phyloP scores from a whole-genome alignment of 2,329 filamentous ascomycete genomes.

The Ceratocystis alfenasii region DNA sequence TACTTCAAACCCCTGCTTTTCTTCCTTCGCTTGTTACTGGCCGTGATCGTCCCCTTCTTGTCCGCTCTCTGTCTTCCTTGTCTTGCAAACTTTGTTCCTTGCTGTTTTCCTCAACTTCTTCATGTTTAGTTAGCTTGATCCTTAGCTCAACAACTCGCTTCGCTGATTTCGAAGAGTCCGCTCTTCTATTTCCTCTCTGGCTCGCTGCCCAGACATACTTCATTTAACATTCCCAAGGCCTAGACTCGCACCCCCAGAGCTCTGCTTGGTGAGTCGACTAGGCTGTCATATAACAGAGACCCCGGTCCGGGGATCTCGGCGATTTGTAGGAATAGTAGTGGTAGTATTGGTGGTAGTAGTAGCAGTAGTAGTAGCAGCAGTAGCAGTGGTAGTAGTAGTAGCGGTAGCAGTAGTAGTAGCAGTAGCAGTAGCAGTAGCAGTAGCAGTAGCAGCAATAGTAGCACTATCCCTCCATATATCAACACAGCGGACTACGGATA shows the following conservation, averaged over 20 bases:
- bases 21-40: not conserved
- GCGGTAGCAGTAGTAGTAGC: too few species aligned
- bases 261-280: too few species aligned
- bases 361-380: too few species aligned
- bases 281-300: too few species aligned
- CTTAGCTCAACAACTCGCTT: not conserved
- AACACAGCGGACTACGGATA: not conserved
- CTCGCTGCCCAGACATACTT: not conserved
- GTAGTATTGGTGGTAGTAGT: too few species aligned
- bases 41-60: not conserved
- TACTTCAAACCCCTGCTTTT: conserved; percentile 8
- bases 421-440: too few species aligned
- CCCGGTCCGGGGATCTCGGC: too few species aligned
- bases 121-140: not conserved
- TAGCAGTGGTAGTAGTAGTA: too few species aligned
- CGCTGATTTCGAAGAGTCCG: not conserved
- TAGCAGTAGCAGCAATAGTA: not conserved
- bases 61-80: not conserved
- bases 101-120: not conserved
- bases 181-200: not conserved
- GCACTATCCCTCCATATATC: not conserved
- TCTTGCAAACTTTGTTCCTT: not conserved
- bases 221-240: not conserved
- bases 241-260: too few species aligned
- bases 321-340: too few species aligned